Base-by-base conservation (phyloP, 352 stramenopile genomes). In the Stephanocyclus meneghinianus region DNA sequence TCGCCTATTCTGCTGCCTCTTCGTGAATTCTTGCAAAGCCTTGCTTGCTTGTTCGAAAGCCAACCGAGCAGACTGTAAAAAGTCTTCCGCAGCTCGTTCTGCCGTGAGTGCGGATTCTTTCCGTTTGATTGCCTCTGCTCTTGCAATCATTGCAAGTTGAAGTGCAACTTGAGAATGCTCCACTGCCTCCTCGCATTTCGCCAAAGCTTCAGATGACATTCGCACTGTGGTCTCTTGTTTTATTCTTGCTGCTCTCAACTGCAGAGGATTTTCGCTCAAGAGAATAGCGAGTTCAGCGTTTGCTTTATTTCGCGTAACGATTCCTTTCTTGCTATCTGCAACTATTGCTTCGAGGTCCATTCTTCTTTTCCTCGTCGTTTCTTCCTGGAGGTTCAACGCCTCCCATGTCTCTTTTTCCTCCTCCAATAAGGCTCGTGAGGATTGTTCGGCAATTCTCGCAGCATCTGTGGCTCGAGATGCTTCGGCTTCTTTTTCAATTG, bases 271-370 rank as follows among this genome's bases (percentile, higher is more conserved):
- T 35, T 85, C 69, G 35, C 74, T 72, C n/a, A 79, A 50, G 10
- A 88, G 69, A 65, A 87, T 83, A 13, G 71, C 68, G n/a, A 88
- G 64, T 76, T 90, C 83, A 29, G 81, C 71, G 29, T 86, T 86
- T 48, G 85, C 85, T 64, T 84, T 90, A 51, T 86, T 86, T 44
- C 76, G 71, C 55, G 83, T 87, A 15, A 90, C 79, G 16, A 85
- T 77, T n/a, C 83, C 84, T 35, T 84, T 66, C 1, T 45, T 74
- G 10, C 77, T 62, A 66, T 90, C 83, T 40, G 53, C 59, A 30
- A 47, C 56, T 45, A 85, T 68, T 15, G 2, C 32, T 48, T 86
- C 68, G n/a, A 87, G 48, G 30, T 42, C 37, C 8, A 44, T 74
- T 29, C 57, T 74, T 57, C 83, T 78, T 59, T 81, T 71, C n/a